These are phyloP conservation scores for Trametes cubensis DNA, from an alignment of 768 basidiomycete genomes.

Conservation along the genomic window DNA sequence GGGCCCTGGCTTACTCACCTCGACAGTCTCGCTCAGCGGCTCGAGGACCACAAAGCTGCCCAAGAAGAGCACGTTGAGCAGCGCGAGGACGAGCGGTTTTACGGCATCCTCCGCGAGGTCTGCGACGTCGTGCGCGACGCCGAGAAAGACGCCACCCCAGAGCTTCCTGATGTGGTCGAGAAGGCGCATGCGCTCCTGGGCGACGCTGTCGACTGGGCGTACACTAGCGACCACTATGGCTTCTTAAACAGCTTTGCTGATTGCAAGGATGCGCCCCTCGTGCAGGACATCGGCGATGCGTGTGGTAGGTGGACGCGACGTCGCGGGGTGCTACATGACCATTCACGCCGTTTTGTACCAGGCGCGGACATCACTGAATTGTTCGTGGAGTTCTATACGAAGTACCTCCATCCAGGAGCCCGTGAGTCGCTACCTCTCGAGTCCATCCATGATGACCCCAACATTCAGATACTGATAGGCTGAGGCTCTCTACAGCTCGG, in stretches of 20 bases:
- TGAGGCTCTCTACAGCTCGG: not conserved
- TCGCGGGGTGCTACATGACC: no score
- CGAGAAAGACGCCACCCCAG: not conserved
- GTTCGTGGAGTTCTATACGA: conserved; percentile 11
- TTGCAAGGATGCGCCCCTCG: not conserved
- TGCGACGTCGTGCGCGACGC: conserved; percentile 24
- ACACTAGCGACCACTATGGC: not conserved
- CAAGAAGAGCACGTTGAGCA: not conserved
- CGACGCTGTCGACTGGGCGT: conserved; percentile 5
- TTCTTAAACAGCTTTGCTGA: conserved; percentile 1
- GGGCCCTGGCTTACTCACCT: conserved; percentile 10
- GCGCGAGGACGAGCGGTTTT: not conserved
- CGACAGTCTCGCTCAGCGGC: not conserved
- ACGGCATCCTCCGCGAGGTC: conserved; percentile 1
- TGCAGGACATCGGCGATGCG: not conserved
- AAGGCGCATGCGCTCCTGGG: conserved; percentile 10
- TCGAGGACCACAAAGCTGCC: conserved; percentile 1
- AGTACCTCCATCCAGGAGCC: conserved; percentile 4
- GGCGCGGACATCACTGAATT: conserved; percentile 7
- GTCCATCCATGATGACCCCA: no score
- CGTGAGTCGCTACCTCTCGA: not conserved
- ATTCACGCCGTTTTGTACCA: not conserved
- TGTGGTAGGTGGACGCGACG: not conserved
- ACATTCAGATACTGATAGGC: no score
- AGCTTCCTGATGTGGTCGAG: conserved; percentile 9